phyloP scores from a whole-genome alignment of 768 basidiomycete genomes.

The Wakefieldia striispora region DNA sequence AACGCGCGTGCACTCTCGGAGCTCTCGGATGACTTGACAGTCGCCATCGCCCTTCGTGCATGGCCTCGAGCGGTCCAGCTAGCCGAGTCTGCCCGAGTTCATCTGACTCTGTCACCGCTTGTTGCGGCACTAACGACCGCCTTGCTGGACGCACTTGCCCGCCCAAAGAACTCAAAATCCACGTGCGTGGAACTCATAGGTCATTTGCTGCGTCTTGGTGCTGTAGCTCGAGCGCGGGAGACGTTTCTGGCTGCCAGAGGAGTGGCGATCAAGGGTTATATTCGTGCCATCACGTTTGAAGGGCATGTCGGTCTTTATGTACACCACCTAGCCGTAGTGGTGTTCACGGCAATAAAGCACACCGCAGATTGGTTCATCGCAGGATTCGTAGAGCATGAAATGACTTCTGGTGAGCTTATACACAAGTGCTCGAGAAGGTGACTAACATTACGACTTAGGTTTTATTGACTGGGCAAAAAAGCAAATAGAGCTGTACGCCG shows the following conservation, averaged over 20 bases:
- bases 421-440: neutral
- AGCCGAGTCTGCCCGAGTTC: slow-evolving; percentile 81
- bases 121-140: slow-evolving; percentile 67
- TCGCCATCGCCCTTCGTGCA: slow-evolving; percentile 83
- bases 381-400: slow-evolving; percentile 93
- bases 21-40: slow-evolving; percentile 88
- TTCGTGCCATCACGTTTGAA: slow-evolving; percentile 88
- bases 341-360: slow-evolving; percentile 94
- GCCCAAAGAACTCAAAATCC: slow-evolving; percentile 75
- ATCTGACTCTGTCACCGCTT: slow-evolving; percentile 59
- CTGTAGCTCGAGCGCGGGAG: slow-evolving; percentile 73
- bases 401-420: slow-evolving; percentile 74
- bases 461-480: slow-evolving; percentile 94
- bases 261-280: slow-evolving; percentile 68
- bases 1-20: slow-evolving; percentile 88
- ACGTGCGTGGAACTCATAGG: slow-evolving; percentile 68
- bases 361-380: slow-evolving; percentile 98
- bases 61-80: slow-evolving; percentile 87
- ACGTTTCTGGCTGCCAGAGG: slow-evolving; percentile 81
- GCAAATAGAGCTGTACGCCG: slow-evolving; percentile 79
- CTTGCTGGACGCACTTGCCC: slow-evolving; percentile 70
- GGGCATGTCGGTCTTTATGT: slow-evolving; percentile 86
- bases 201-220: slow-evolving; percentile 71
- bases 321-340: slow-evolving; percentile 81
- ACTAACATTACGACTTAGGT: slow-evolving; percentile 43